phyloP scores from a whole-genome alignment of 2,329 filamentous ascomycete species.

The Exophiala sp. region DNA sequence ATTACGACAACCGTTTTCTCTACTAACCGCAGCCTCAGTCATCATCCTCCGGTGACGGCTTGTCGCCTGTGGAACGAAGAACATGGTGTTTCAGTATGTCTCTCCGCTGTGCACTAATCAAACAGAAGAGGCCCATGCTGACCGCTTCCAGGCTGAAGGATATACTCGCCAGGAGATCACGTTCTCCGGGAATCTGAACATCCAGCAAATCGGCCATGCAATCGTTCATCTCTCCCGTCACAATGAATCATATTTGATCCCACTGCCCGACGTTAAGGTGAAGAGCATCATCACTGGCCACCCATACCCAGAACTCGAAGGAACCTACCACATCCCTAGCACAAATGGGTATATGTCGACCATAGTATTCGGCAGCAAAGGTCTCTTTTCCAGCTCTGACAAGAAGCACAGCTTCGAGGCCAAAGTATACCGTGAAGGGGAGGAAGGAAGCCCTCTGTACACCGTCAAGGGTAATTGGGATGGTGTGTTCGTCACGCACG shows the following conservation, averaged over 20 bases:
- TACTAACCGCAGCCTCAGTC: slow-evolving; percentile 1
- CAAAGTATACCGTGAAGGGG: slow-evolving; percentile 19
- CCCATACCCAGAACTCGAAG: slow-evolving; percentile 37
- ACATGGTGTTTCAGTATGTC: slow-evolving; percentile 19
- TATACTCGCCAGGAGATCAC: slow-evolving; percentile 28
- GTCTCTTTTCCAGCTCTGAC: slow-evolving; percentile 14
- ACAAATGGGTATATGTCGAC: slow-evolving; percentile 25
- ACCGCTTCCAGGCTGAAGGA: slow-evolving; percentile 20
- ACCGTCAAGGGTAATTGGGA: slow-evolving; percentile 25
- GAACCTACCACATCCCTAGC: slow-evolving; percentile 22
- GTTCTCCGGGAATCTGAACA: slow-evolving; percentile 21
- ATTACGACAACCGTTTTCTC: not conserved
- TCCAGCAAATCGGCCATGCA: slow-evolving; percentile 25
- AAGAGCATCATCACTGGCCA: slow-evolving; percentile 44
- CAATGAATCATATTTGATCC: slow-evolving; percentile 25
- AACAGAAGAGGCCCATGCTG: not conserved
- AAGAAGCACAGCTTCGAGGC: slow-evolving; percentile 24
- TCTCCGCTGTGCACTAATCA: not conserved
- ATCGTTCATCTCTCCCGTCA: slow-evolving; percentile 19
- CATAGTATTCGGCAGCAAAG: slow-evolving; percentile 23
- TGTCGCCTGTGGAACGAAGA: slow-evolving; percentile 28
- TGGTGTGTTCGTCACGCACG: slow-evolving; percentile 72
- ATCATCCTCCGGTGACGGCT: slow-evolving; percentile 29
- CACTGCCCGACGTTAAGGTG: slow-evolving; percentile 25
- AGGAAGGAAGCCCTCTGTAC: slow-evolving; percentile 17